A percentile compares a stretch with the other conserved stretches of the same genome.
Conservation (phyloP, 768 basidiomycete species). For the Mycena galericulata region DNA sequence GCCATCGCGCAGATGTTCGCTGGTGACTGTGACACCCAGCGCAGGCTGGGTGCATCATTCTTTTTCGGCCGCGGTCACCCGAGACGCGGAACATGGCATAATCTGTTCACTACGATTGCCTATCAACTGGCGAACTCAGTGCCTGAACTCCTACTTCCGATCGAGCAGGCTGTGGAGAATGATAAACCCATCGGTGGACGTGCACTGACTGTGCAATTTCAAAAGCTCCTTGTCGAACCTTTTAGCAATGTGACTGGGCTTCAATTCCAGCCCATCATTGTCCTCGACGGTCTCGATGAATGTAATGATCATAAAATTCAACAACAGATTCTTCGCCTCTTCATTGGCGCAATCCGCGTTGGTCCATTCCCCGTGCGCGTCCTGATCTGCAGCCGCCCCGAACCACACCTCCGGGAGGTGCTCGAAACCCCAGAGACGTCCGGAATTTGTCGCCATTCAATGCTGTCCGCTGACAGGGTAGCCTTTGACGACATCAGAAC, state of each 20-base stretch:
- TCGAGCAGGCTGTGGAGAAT: slow-evolving; percentile 20
- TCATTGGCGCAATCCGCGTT: neutral
- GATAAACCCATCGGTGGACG: slow-evolving; percentile 28
- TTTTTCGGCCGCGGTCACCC: slow-evolving; percentile 45
- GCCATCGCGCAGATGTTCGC: slow-evolving; percentile 35
- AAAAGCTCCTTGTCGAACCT: slow-evolving; percentile 29
- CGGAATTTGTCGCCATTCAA: neutral
- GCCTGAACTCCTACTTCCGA: slow-evolving; percentile 6
- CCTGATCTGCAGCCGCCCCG: neutral
- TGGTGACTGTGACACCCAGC: slow-evolving; percentile 19
- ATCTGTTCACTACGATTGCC: slow-evolving; percentile 42
- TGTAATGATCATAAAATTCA: neutral
- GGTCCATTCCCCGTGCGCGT: neutral
- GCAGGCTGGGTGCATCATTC: slow-evolving; percentile 44
- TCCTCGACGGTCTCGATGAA: slow-evolving; percentile 4
- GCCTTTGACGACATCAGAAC: neutral
- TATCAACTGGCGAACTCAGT: slow-evolving; percentile 36
- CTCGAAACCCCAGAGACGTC: neutral
- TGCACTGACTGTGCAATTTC: slow-evolving; percentile 23
- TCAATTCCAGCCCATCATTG: neutral
- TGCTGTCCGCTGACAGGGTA: neutral
- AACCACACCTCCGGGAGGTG: neutral
- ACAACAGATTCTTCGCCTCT: neutral
- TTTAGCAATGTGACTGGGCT: neutral
- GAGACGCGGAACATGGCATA: slow-evolving; percentile 36